Evolutionary conservation across 2,329 filamentous ascomycete genomes (phyloP).

Genomic region (Dactylella cylindrospora): DNA sequence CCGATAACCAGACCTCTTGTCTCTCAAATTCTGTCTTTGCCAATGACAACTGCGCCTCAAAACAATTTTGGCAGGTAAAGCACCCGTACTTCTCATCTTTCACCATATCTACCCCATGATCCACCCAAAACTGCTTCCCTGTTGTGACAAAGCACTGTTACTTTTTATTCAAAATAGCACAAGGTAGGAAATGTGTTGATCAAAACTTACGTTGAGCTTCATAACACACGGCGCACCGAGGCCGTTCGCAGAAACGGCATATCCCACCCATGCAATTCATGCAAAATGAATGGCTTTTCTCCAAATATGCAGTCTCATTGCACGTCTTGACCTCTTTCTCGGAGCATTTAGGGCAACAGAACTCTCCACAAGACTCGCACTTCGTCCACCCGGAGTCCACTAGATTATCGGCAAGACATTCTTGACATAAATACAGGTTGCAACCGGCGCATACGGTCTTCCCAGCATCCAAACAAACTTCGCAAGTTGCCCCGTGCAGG

Average conservation of each 20-base stretch:
- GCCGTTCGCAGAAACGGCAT: slow-evolving; percentile 17
- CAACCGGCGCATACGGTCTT: slow-evolving; percentile 11
- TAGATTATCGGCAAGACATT: slow-evolving; percentile 22
- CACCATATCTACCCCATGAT: slow-evolving; percentile 4
- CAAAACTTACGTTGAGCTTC: slow-evolving; percentile 5
- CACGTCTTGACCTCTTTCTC: slow-evolving; percentile 2
- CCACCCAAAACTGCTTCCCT: slow-evolving; percentile 10
- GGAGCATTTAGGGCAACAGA: slow-evolving; percentile 6
- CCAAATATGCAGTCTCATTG: not conserved
- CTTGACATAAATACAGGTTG: slow-evolving; percentile 13
- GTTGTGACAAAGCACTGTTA: too few relatives aligned
- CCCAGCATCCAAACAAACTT: slow-evolving; percentile 11
- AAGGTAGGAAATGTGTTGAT: not conserved
- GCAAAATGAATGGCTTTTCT: slow-evolving; percentile 10
- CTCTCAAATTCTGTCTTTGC: slow-evolving; percentile 23
- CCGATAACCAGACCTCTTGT: slow-evolving; percentile 13
- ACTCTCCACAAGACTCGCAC: slow-evolving; percentile 3
- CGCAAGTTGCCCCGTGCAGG: slow-evolving; percentile 29
- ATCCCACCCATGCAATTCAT: slow-evolving; percentile 8
- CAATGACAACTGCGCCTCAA: slow-evolving; percentile 27
- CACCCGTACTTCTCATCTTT: slow-evolving; percentile 11
- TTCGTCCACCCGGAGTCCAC: not conserved
- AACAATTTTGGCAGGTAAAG: slow-evolving; percentile 24
- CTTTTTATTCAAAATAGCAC: too few relatives aligned
- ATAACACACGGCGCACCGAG: slow-evolving; percentile 18